Evolutionary conservation across 208 protist species (phyloP).

Genomic region (Novymonas esmeraldas): DNA sequence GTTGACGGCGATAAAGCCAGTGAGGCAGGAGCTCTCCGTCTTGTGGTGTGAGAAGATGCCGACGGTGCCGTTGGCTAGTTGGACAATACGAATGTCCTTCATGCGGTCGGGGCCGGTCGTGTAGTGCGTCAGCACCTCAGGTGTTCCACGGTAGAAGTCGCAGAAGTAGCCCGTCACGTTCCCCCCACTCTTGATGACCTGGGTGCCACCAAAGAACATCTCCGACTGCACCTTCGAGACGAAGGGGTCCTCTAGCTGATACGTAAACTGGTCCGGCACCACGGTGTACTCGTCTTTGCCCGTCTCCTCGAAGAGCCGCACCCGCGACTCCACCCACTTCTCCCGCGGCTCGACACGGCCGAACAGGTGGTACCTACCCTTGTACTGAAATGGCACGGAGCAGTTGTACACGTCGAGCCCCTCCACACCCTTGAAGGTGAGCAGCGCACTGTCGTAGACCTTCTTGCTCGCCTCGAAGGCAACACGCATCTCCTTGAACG

Average conservation of each 20-base stretch:
- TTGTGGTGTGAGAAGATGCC: constrained; percentile 47
- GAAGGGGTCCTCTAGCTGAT: constrained; percentile 48
- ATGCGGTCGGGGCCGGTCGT: constrained; percentile 40
- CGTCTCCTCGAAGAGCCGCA: constrained; percentile 49
- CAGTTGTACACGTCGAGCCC: constrained; percentile 54
- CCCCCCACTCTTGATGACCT: constrained; percentile 31
- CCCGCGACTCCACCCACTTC: constrained; percentile 42
- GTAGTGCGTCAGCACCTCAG: constrained; percentile 29
- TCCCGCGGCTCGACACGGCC: constrained; percentile 38
- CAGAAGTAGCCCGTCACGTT: constrained; percentile 45
- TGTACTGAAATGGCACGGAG: constrained; percentile 41
- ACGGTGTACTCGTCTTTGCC: constrained; percentile 49
- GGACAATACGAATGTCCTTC: constrained; percentile 42
- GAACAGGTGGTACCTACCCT: constrained; percentile 42
- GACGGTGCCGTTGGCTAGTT: constrained; percentile 32
- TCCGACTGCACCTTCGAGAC: constrained; percentile 33
- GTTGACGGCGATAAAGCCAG: constrained; percentile 42
- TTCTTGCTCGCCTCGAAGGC: constrained; percentile 22
- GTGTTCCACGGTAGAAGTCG: constrained; percentile 42
- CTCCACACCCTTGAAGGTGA: constrained; percentile 49
- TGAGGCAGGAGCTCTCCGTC: constrained; percentile 23
- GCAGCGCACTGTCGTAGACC: constrained; percentile 41
- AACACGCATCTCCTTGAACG: constrained; percentile 19
- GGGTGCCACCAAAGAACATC: constrained; percentile 42
- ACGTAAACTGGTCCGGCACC: constrained; percentile 28